These are phyloP conservation scores for Babesia gibsoni DNA, from an alignment of 169 alveolate species.

Conservation along the genomic window DNA sequence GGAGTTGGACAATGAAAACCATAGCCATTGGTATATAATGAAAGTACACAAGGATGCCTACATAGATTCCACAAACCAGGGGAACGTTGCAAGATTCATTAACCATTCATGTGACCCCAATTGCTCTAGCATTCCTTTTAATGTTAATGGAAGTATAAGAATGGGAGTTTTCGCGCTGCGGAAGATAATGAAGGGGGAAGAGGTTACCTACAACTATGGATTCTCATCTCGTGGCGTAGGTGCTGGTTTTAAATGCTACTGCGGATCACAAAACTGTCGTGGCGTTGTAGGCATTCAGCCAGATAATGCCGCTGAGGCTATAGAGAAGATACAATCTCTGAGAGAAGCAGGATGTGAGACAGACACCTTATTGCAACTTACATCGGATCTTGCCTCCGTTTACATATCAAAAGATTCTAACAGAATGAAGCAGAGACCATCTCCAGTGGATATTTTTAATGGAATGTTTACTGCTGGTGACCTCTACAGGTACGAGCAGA, in stretches of 20 bases:
- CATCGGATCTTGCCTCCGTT: constrained; percentile 30
- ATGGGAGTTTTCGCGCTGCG: constrained; percentile 93
- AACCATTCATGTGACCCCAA: constrained; percentile 98
- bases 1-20: constrained; percentile 71
- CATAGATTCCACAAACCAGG: constrained; percentile 93
- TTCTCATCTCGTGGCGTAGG: constrained; percentile 64
- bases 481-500: constrained; percentile 50
- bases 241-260: constrained; percentile 57
- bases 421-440: constrained; percentile 50
- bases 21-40: constrained; percentile 84
- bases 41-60: constrained; percentile 84
- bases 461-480: constrained; percentile 63
- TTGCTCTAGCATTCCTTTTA: constrained; percentile 92
- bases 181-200: constrained; percentile 91
- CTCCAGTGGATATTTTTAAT: constrained; percentile 56
- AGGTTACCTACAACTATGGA: constrained; percentile 92
- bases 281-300: constrained; percentile 56
- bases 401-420: neutral
- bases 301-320: constrained; percentile 33
- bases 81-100: constrained; percentile 94
- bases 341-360: constrained; percentile 29
- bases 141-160: constrained; percentile 91
- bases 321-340: constrained; percentile 27
- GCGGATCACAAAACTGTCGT: constrained; percentile 58
- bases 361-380: constrained; percentile 50